Base-by-base conservation (phyloP, 2,329 filamentous ascomycete genomes). In the Cladophialophora yegresii region DNA sequence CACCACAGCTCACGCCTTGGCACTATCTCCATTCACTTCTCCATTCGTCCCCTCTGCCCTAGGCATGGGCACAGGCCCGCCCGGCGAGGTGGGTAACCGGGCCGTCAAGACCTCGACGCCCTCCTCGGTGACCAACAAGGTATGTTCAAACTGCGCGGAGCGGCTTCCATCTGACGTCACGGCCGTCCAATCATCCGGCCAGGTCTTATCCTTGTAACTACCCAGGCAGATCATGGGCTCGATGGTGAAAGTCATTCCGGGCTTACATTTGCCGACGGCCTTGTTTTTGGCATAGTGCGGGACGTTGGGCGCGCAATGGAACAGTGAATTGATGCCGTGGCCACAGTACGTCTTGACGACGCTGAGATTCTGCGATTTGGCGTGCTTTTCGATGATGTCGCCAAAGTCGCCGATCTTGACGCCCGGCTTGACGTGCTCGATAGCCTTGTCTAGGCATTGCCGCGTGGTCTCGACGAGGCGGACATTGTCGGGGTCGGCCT, bases 211-310 rank as follows among this genome's bases (percentile, higher is more conserved):
- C 68, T 87, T 87, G 78, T 96, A 91, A 66, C 91, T 93, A 64
- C 95, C 95, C 61, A 97, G 78, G 47, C 92, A 92, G 75, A 99
- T 93, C 95, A 99, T 99, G 16, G 95, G 95, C 80, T 99, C 95
- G 67, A 99, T 99, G 0, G 95, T 99, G 74, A 99, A 99, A 69
- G 92, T 96, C 92, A 98, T 97, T 60, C 95, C 95, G 0, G 91
- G 89, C 81, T 97, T 97, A 65, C 93, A 95, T 72, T 90, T 87
- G 55, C 95, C 95, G 1, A 97, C 90, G 0, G 93, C 92, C 85
- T 98, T 99, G 80, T 98, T 99, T 84, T 96, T 98, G 63, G 89
- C 93, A 74, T 99, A 99, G 78, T 99, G 95, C 4, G 95, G 95
- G 58, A 99, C 89, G 75, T 96, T 98, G 1, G 95, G 95, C 30